Evolutionary conservation across 768 basidiomycete species (phyloP).

Genomic region (Xerocomus brunneocitrinus): DNA sequence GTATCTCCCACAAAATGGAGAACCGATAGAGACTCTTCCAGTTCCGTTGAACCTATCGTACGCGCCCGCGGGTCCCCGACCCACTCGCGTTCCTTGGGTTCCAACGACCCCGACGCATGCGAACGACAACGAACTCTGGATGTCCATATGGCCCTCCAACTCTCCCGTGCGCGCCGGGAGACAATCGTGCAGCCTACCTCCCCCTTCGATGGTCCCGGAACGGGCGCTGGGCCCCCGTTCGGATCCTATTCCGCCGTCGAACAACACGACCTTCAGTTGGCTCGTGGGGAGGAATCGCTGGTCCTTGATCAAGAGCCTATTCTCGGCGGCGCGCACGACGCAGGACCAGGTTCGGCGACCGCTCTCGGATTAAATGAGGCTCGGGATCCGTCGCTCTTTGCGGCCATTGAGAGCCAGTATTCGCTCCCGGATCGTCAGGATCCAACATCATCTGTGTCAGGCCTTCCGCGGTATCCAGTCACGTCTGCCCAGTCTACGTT

Average conservation of each 20-base stretch:
- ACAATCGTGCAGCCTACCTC: conserved; percentile 42
- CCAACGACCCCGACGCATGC: conserved; percentile 65
- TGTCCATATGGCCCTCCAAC: conserved; percentile 85
- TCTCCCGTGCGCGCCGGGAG: conserved; percentile 66
- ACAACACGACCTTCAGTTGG: conserved; percentile 43
- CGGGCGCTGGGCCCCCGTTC: conserved; percentile 33
- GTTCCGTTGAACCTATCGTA: conserved; percentile 36
- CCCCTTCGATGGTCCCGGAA: conserved; percentile 30
- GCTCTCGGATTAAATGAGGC: conserved; percentile 35
- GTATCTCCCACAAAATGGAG: conserved; percentile 40
- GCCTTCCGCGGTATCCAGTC: conserved; percentile 68
- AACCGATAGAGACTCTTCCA: conserved; percentile 27
- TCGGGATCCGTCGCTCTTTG: conserved; percentile 50
- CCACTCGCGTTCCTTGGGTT: conserved; percentile 57
- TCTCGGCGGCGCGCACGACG: conserved; percentile 3
- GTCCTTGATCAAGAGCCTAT: conserved; percentile 8
- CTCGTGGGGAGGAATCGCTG: conserved; percentile 30
- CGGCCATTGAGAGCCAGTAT: conserved; percentile 15
- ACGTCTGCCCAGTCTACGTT: conserved; percentile 55
- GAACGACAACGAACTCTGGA: conserved; percentile 94
- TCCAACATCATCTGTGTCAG: conserved; percentile 32
- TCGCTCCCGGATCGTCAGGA: conserved; percentile 27
- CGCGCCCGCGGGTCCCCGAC: conserved; percentile 59
- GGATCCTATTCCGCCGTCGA: conserved; percentile 45
- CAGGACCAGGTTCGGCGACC: not conserved